Evolutionary conservation across 2,329 filamentous ascomycete species (phyloP), one percentile per base, ranked within the genome.

Genomic region (Fusarium tupiense): DNA sequence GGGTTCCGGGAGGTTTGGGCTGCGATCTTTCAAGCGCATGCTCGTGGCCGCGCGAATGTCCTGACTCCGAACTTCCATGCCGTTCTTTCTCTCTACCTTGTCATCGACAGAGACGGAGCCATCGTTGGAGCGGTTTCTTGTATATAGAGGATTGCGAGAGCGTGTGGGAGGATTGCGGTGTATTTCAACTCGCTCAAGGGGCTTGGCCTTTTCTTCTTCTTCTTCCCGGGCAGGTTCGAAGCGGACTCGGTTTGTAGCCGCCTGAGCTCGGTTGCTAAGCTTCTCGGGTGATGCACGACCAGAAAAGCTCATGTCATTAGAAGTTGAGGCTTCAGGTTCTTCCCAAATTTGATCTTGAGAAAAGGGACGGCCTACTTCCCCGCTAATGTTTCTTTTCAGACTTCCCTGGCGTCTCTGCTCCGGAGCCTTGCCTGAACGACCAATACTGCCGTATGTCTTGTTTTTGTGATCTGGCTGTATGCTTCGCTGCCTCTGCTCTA

Each of bases 1-100:
- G 74, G 96, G 96, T 79, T 93, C 96, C 35, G 95, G 96, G 71
- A 98, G 87, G 81, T 94, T 97, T 65, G 91, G 84, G 83, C 95
- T 98, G 80, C 95, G 92, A 83, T 98, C 94, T 81, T 91, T 95
- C 73, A 96, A 86, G 81, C 88, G 92, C 90, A 97, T 97, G 84
- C 93, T 96, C 13, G 96, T 98, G 62, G 96, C 96, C 75, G 93
- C 91, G 68, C 94, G 91, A 74, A 98, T 96, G 69, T 98, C 96
- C 58, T 98, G 92, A 78, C 93, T 86, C 76, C 95, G 90, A 72
- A 98, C 91, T 82, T 98, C 95, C 73, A 94, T 88, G 26, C 93
- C 94, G 78, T 96, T 91, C 83, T 93, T 95, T 73, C 87, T 92
- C 50, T 88, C 89, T 44, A 87, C 84, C 12, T 86, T 83, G 26